Conservation (phyloP, 495 filamentous ascomycete genomes). For the Penicillium herquei region DNA sequence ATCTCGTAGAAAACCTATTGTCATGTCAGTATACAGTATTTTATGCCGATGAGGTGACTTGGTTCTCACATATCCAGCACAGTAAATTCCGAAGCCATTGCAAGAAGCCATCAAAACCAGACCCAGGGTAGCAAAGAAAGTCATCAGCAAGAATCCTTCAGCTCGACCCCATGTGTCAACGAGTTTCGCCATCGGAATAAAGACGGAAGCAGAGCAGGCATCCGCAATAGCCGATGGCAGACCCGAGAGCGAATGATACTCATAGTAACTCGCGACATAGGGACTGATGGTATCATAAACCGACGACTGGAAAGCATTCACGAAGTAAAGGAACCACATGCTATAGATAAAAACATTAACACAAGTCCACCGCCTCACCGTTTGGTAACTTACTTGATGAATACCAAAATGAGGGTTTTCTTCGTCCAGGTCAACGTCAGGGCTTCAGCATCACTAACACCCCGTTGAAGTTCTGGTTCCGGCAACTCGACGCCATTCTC, state of each 20-base stretch:
- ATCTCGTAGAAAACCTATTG: constrained; percentile 45
- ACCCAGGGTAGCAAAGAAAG: constrained; percentile 35
- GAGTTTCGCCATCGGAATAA: constrained; percentile 62
- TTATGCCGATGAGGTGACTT: too few relatives aligned
- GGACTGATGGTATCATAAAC: constrained; percentile 24
- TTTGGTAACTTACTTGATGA: constrained; percentile 28
- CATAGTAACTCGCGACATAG: constrained; percentile 32
- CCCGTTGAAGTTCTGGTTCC: constrained; percentile 19
- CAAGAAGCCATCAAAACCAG: constrained; percentile 50
- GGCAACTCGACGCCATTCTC: constrained; percentile 20
- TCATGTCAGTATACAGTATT: background rate
- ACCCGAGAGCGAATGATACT: constrained; percentile 32
- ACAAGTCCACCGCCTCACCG: background rate
- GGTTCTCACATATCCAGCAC: constrained; percentile 31
- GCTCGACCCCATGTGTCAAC: constrained; percentile 63
- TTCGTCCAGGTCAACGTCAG: constrained; percentile 35
- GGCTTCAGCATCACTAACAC: constrained; percentile 39
- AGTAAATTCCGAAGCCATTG: constrained; percentile 44
- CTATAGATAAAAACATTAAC: constrained; percentile 11
- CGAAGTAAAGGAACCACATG: constrained; percentile 34
- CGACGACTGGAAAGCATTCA: constrained; percentile 27
- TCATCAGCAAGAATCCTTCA: constrained; percentile 48
- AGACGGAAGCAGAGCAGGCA: constrained; percentile 58
- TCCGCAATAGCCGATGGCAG: constrained; percentile 29
- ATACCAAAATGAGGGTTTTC: constrained; percentile 28